Evolutionary conservation across 371 early-diverging fungal genomes (phyloP).

Genomic region (Thermomucor indicae-seudaticae): DNA sequence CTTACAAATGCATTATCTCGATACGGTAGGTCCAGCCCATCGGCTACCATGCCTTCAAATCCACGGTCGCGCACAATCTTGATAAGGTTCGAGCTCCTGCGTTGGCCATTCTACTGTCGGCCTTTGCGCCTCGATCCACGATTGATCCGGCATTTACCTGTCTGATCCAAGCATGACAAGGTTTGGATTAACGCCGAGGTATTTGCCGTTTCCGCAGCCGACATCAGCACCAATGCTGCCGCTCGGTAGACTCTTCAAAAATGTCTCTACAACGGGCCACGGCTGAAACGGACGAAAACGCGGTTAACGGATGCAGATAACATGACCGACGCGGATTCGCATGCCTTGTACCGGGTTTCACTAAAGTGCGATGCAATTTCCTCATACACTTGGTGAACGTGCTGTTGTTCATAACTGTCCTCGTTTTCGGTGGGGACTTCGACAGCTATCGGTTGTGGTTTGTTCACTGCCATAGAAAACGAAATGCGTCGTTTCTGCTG

Average conservation of each 20-base stretch:
- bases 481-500: too few relatives aligned
- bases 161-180: conserved; percentile 83
- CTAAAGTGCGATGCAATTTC: conserved; percentile 92
- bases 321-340: background rate
- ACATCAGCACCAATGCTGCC: conserved; percentile 91
- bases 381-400: conserved; percentile 92
- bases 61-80: conserved; percentile 73
- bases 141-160: conserved; percentile 43
- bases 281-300: conserved; percentile 45
- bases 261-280: conserved; percentile 95
- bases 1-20: conserved; percentile 55
- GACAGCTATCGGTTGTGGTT: conserved; percentile 56
- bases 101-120: background rate
- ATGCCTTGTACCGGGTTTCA: conserved; percentile 92
- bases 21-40: conserved; percentile 79
- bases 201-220: conserved; percentile 98
- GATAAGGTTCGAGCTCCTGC: conserved; percentile 74
- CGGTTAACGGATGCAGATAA: background rate
- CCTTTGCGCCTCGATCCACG: background rate
- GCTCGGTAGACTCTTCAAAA: conserved; percentile 52
- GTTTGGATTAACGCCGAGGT: conserved; percentile 80
- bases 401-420: conserved; percentile 61
- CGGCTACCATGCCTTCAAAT: conserved; percentile 82
- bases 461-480: too few relatives aligned
- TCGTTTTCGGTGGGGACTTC: conserved; percentile 45